phyloP scores from a whole-genome alignment of 768 basidiomycete species.

The Tulasnella sp. region DNA sequence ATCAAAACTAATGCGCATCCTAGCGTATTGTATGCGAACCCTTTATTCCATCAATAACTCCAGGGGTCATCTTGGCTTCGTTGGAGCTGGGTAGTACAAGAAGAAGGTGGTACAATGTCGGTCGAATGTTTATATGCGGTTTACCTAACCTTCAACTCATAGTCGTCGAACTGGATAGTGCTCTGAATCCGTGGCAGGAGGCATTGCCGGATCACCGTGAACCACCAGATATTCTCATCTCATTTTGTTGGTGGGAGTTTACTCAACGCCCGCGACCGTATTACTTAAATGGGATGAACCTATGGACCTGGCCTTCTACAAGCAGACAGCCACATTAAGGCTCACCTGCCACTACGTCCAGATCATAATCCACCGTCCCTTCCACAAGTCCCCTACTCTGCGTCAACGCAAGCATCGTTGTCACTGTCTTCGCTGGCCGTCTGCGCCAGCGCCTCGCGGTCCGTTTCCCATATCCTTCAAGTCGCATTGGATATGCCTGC shows the following conservation, averaged over 20 bases:
- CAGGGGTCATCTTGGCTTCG: conserved; percentile 40
- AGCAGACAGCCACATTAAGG: conserved; percentile 49
- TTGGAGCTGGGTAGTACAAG: conserved; percentile 42
- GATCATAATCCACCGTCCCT: conserved; percentile 68
- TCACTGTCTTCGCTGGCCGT: conserved; percentile 61
- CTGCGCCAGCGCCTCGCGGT: conserved; percentile 33
- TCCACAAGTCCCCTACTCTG: conserved; percentile 43
- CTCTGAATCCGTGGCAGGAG: conserved; percentile 62
- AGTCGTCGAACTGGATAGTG: conserved; percentile 55
- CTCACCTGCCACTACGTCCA: conserved; percentile 53
- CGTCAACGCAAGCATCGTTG: conserved; percentile 37
- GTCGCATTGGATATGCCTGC: conserved; percentile 33
- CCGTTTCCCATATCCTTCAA: conserved; percentile 60
- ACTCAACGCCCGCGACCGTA: neutral
- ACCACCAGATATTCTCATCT: neutral
- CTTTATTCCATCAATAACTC: conserved; percentile 69
- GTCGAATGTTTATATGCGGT: neutral
- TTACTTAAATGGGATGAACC: conserved; percentile 49
- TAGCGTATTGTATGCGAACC: conserved; percentile 46
- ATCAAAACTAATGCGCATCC: conserved; percentile 48
- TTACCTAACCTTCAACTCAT: neutral
- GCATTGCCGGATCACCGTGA: conserved; percentile 55
- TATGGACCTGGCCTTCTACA: conserved; percentile 40
- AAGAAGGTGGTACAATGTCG: neutral
- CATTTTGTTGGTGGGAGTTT: neutral